Evolutionary conservation across 1,139 yeast species (phyloP), one percentile per base, ranked within the genome.

Genomic region (Hyphopichia burtonii): DNA sequence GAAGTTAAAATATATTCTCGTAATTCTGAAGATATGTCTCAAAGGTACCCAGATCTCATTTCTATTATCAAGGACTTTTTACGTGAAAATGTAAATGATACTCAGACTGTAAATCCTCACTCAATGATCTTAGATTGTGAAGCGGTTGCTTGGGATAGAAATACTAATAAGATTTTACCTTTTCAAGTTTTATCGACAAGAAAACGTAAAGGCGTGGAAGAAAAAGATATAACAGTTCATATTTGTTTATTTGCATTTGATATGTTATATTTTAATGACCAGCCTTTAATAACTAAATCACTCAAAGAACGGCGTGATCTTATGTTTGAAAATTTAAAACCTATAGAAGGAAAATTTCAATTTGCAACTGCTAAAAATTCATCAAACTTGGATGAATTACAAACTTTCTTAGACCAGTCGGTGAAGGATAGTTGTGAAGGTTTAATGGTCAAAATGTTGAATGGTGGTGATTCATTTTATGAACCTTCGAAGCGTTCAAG

Each of bases 141-240:
- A 63, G 97, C 97, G 5, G 99, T 94, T n/a, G 99, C 99, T 0
- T 93, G 96, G 96, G 97, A 93, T 61, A 71, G 84, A 45, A 82
- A 73, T 38, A 72, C 76, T 17, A 64, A 80, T 23, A 87, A 85
- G 59, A 91, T 94, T 43, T 67, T 93, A 44, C 99, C 99, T 0
- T 93, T 93, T 64, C 99, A 93, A 61, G 84, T 89, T 0, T 67
- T 93, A 39, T 86, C 96, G 1, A 93, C 99, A 0, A 79, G 99
- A 60, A 93, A 93, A 63, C 78, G 98, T 42, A 94, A 93, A 61
- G 97, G 86, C 51, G 99, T 93, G 9, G 84, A 86, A 40, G 85
- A 86, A 44, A 83, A 83, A 39, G 94, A 89, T 47, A 88, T 93
- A 52, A 89, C 86, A 51, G 97, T 94, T 7, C 83, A 86, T 47